These are phyloP conservation scores for Rhizopus sp. DNA, from an alignment of 371 early-diverging fungal species.

Conservation along the genomic window DNA sequence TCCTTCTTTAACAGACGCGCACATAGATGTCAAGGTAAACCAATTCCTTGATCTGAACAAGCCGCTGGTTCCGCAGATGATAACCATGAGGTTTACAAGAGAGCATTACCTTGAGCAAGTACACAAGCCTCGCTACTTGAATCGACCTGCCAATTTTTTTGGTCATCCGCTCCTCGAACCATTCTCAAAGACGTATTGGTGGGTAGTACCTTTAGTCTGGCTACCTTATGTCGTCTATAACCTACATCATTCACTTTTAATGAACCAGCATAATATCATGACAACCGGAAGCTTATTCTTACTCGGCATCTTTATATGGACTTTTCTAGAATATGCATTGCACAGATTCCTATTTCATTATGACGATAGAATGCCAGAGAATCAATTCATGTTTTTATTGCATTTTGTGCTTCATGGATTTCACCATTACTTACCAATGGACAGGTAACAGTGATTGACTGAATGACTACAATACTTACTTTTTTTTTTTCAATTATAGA, in stretches of 20 bases:
- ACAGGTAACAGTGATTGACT: constrained; percentile 55
- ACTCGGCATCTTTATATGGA: constrained; percentile 81
- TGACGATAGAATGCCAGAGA: constrained; percentile 86
- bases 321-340: constrained; percentile 78
- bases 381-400: constrained; percentile 66
- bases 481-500: constrained; percentile 30
- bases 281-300: constrained; percentile 47
- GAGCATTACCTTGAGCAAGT: constrained; percentile 88
- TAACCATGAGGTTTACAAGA: constrained; percentile 67
- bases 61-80: constrained; percentile 86
- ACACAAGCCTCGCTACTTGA: constrained; percentile 85
- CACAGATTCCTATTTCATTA: constrained; percentile 95
- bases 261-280: constrained; percentile 26
- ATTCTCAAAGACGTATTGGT: constrained; percentile 91
- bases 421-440: constrained; percentile 97
- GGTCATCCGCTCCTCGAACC: constrained; percentile 73
- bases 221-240: constrained; percentile 64
- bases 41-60: constrained; percentile 81
- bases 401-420: constrained; percentile 95
- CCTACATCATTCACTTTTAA: constrained; percentile 22
- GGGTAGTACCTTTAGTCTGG: constrained; percentile 88
- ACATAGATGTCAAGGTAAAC: constrained; percentile 52
- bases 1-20: constrained; percentile 47
- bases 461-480: not conserved
- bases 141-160: constrained; percentile 82